phyloP scores from a whole-genome alignment of 78 protist genomes.

The Mastigamoeba balamuthi region DNA sequence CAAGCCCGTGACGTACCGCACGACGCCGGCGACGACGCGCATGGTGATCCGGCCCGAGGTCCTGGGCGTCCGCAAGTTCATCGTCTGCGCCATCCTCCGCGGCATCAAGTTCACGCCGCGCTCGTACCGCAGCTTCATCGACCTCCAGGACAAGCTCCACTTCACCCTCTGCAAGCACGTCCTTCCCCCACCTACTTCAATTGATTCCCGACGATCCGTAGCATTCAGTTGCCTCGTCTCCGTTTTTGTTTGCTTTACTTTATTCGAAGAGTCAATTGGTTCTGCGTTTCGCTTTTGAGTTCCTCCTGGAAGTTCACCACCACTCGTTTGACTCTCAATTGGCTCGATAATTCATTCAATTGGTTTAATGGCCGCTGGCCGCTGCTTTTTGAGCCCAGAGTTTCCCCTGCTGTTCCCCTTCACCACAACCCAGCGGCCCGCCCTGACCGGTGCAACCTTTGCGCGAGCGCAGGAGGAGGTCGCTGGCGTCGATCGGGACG shows the following conservation, averaged over 20 bases:
- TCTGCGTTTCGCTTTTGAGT: neutral
- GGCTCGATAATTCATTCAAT: no score
- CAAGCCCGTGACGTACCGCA: slow-evolving; percentile 38
- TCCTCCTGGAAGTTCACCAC: no score
- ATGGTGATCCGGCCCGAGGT: neutral
- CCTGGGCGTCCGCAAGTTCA: slow-evolving; percentile 73
- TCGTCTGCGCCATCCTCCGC: slow-evolving; percentile 93
- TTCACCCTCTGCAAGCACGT: slow-evolving; percentile 76
- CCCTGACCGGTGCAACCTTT: neutral
- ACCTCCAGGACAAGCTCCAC: slow-evolving; percentile 96
- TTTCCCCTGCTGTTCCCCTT: no score
- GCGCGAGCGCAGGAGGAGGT: slow-evolving; percentile 50
- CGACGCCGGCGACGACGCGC: slow-evolving; percentile 9
- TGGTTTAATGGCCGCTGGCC: no score
- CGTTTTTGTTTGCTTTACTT: no score
- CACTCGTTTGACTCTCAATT: no score
- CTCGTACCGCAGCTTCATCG: slow-evolving; percentile 88
- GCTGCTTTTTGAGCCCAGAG: no score
- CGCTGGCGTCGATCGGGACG: slow-evolving; percentile 99
- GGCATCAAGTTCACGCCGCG: slow-evolving; percentile 59
- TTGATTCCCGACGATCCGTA: no score
- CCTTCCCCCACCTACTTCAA: no score
- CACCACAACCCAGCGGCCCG: no score
- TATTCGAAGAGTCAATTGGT: neutral
- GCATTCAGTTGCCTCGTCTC: no score